Percentiles rank a stretch among this genome's conserved stretches.
phyloP scores from a whole-genome alignment of 2,329 filamentous ascomycete genomes.

The Beauveria scarabaeidicola region DNA sequence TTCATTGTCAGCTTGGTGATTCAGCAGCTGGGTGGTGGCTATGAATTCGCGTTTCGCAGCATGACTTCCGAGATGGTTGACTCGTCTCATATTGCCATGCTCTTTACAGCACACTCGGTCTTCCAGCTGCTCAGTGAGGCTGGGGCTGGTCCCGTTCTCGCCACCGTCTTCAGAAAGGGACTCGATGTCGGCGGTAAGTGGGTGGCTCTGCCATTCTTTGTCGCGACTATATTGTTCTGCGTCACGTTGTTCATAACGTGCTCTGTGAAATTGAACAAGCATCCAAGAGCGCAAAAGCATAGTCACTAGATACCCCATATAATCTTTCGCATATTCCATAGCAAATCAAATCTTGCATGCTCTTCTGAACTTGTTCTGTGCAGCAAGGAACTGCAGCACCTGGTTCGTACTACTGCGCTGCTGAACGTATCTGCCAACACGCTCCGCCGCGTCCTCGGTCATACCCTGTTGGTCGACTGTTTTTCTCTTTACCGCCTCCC shows the following conservation, averaged over 20 bases:
- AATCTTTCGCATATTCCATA: too few species aligned
- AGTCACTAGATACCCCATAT: background rate
- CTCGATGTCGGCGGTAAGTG: background rate
- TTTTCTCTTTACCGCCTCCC: too few species aligned
- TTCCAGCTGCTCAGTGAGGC: background rate
- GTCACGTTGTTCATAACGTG: background rate
- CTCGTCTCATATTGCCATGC: conserved; percentile 1
- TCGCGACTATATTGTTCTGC: background rate
- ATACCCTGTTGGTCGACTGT: too few species aligned
- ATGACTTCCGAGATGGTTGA: conserved; percentile 4
- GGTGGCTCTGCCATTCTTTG: conserved; percentile 4
- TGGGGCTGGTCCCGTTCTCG: background rate
- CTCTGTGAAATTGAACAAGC: background rate
- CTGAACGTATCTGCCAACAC: too few species aligned
- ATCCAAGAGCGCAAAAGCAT: background rate
- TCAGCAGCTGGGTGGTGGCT: background rate
- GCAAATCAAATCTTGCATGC: too few species aligned
- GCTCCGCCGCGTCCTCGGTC: too few species aligned
- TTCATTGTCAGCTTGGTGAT: conserved; percentile 3
- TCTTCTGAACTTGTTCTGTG: conserved; percentile 37
- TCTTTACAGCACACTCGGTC: background rate
- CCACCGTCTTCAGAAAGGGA: background rate
- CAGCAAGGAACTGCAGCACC: conserved; percentile 59
- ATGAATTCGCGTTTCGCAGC: conserved; percentile 3
- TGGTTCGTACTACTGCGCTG: conserved; percentile 53